These are phyloP conservation scores for Agaricus sinodeliciosus DNA, from an alignment of 768 basidiomycete genomes.

Conservation along the genomic window DNA sequence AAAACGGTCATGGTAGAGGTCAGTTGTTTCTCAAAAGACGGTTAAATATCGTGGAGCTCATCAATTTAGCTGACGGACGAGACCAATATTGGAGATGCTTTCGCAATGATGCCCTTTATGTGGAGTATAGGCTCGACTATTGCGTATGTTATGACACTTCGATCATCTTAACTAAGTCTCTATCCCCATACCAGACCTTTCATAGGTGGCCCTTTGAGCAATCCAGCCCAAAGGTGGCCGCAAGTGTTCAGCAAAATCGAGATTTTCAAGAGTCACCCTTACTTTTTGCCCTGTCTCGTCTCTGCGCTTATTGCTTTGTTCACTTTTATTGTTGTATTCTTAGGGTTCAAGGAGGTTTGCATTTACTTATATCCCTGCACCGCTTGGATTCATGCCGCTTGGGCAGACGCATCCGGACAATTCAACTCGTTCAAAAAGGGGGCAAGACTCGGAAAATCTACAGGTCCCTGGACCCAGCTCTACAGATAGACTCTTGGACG, in stretches of 20 bases:
- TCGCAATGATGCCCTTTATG: slow-evolving; percentile 26
- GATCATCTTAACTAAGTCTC: not conserved
- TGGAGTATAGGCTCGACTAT: slow-evolving; percentile 28
- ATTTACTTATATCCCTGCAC: not conserved
- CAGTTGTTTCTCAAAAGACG: not conserved
- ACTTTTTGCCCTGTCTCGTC: slow-evolving; percentile 42
- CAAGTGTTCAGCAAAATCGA: slow-evolving; percentile 39
- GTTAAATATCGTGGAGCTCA: not conserved
- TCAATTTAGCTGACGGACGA: slow-evolving; percentile 26
- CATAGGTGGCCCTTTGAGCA: slow-evolving; percentile 57
- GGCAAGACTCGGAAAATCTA: not conserved
- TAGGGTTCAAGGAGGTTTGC: slow-evolving; percentile 39
- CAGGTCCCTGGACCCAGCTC: not conserved
- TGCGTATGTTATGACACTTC: slow-evolving; percentile 18
- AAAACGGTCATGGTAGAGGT: slow-evolving; percentile 44
- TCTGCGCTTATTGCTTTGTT: slow-evolving; percentile 28
- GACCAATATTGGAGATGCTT: slow-evolving; percentile 33
- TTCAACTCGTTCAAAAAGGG: slow-evolving; percentile 5
- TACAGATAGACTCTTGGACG: slow-evolving; percentile 3
- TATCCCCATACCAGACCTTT: slow-evolving; percentile 38
- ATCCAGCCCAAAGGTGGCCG: slow-evolving; percentile 57
- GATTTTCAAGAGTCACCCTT: slow-evolving; percentile 31
- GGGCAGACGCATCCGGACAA: slow-evolving; percentile 26
- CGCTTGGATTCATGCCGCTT: not conserved
- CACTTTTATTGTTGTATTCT: slow-evolving; percentile 25